These are phyloP conservation scores for Symbiodinium pilosum DNA, from an alignment of 73 alveolate genomes.

Conservation along the genomic window DNA sequence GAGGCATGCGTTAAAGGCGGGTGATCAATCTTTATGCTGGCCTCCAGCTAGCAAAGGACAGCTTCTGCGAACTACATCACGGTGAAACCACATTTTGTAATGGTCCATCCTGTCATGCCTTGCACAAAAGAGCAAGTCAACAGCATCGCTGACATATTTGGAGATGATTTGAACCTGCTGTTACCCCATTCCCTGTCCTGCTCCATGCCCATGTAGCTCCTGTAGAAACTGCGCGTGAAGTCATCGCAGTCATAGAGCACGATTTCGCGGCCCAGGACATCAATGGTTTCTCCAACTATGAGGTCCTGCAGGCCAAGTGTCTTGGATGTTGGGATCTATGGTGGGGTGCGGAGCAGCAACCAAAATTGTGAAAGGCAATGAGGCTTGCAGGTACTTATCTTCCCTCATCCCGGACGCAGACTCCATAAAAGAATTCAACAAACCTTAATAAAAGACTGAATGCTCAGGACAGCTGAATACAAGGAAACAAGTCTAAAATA, in stretches of 20 bases:
- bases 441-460: no score
- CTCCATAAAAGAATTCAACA: no score
- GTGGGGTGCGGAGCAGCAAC: no score
- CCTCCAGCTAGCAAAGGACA: not conserved
- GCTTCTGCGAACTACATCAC: not conserved
- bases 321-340: no score
- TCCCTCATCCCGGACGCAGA: no score
- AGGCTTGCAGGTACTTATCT: no score
- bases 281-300: constrained; percentile 97
- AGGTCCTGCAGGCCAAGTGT: constrained; percentile 25
- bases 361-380: no score
- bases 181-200: not conserved
- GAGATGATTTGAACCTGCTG: no score
- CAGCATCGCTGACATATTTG: no score
- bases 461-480: no score
- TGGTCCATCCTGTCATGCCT: not conserved
- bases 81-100: not conserved
- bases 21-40: constrained; percentile 46
- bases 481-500: no score
- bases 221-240: constrained; percentile 98
- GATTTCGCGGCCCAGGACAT: constrained; percentile 98
- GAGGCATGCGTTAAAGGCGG: constrained; percentile 65
- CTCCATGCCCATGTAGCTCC: constrained; percentile 84
- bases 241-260: constrained; percentile 98
- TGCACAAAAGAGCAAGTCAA: not conserved